A percentile compares a stretch with the other conserved stretches of the same genome.
Conservation (phyloP, 495 filamentous ascomycete genomes). For the Hyphodiscus hymeniophilus region DNA sequence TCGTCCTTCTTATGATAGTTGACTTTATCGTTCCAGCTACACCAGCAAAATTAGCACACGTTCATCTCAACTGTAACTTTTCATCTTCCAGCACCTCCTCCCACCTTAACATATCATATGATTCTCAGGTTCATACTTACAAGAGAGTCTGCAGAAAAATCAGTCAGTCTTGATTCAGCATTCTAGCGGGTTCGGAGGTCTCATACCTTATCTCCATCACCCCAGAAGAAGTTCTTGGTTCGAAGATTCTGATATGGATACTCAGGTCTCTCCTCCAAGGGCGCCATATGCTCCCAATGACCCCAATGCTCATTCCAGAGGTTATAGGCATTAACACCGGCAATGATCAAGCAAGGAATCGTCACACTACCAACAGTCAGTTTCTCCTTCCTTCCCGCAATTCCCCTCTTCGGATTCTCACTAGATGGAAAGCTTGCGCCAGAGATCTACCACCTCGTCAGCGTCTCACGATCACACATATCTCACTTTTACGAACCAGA, state of each 20-base stretch:
- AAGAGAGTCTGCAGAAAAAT: constrained; percentile 47
- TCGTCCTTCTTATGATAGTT: constrained; percentile 81
- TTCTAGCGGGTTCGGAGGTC: not conserved
- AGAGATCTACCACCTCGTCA: constrained; percentile 56
- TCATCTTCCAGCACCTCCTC: no score
- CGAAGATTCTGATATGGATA: constrained; percentile 95
- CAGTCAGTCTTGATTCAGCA: constrained; percentile 27
- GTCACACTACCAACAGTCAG: constrained; percentile 30
- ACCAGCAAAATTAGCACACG: constrained; percentile 8
- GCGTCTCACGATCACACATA: constrained; percentile 2
- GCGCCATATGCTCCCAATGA: constrained; percentile 78
- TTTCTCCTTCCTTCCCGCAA: not conserved
- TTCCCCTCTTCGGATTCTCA: constrained; percentile 38
- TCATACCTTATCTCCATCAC: constrained; percentile 85
- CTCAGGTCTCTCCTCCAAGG: constrained; percentile 79
- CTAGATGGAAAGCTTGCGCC: constrained; percentile 92
- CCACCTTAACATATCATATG: not conserved
- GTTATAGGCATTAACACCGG: constrained; percentile 70
- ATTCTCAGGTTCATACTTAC: constrained; percentile 40
- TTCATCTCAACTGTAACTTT: not conserved
- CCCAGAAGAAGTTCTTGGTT: constrained; percentile 83
- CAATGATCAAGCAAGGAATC: constrained; percentile 60
- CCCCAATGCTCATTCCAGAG: constrained; percentile 95
- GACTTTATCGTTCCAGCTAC: constrained; percentile 86
- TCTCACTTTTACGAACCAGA: constrained; percentile 48